Base-by-base conservation (phyloP, 352 stramenopile species). In the Phytopythium delawarense region DNA sequence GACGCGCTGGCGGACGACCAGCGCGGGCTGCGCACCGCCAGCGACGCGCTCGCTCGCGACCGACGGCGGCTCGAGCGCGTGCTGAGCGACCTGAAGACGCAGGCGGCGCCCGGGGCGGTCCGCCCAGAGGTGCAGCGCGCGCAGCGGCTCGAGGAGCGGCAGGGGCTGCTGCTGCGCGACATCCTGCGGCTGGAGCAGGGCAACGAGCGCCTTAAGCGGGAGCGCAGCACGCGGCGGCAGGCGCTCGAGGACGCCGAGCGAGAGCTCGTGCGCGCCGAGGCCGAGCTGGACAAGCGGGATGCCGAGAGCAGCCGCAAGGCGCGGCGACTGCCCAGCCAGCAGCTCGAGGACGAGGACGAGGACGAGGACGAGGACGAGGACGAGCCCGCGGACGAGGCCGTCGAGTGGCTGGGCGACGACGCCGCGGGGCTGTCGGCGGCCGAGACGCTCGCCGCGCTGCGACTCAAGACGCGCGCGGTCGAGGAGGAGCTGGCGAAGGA, bases 181-280 rank as follows among this genome's bases (percentile, higher is more conserved):
- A 84, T 87, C 45, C 56, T 52, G 7, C 72, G 77, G 46, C 84
- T 88, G 67, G 71, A 66, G 18, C 63, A 65, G 4, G 79, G 68
- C 30, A 88, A 88, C 69, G 83, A 85, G 55, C 68, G 74, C 13
- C 61, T 88, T 42, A 66, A 69, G 25, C 80, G 81, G 67, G 77
- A 88, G 49, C 74, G 69, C 1, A 63, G 70, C 28, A 69, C 68
- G 21, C 68, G 82, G 30, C 75, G 84, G 59, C 62, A 59, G 4
- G 49, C 59, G 45, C 69, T 88, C 16, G 75, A 87, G 25, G 77
- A 83, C 21, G 49, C 80, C 3, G 67, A 84, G 54, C 71, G 59
- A 11, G 52, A 69, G 46, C 57, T 84, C 18, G 44, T 69, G 6
- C 66, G 79, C 49, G 50, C 82, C 7, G 39, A 60, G 54, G 16